A percentile compares a stretch with the other conserved stretches of the same genome.
Conservation (phyloP, 495 filamentous ascomycete species). For the Xylaria cubensis region DNA sequence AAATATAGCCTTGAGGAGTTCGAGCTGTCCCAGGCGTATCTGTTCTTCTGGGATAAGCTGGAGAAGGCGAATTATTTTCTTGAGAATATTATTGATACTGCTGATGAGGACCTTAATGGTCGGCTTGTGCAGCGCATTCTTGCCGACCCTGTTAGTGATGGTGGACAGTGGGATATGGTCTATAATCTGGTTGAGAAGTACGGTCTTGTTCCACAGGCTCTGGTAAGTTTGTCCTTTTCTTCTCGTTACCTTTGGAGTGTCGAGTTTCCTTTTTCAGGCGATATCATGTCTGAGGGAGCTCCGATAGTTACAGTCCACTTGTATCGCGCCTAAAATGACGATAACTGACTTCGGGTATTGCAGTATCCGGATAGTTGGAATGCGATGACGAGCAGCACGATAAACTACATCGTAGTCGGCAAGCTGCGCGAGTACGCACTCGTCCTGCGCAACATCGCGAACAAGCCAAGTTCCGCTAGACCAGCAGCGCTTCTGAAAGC, state of each 20-base stretch:
- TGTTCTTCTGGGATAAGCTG: constrained; percentile 96
- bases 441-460: constrained; percentile 61
- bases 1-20: constrained; percentile 75
- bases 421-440: constrained; percentile 88
- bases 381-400: constrained; percentile 68
- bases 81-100: constrained; percentile 78
- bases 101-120: constrained; percentile 68
- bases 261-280: background rate
- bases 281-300: no score
- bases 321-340: background rate
- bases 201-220: constrained; percentile 76
- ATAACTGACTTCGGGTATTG: background rate
- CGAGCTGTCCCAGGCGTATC: constrained; percentile 83
- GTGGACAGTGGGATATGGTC: constrained; percentile 94
- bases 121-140: constrained; percentile 73
- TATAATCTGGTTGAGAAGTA: constrained; percentile 87
- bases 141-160: constrained; percentile 72
- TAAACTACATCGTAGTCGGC: constrained; percentile 78
- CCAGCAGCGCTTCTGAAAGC: constrained; percentile 46
- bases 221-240: constrained; percentile 37
- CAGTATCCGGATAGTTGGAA: constrained; percentile 79
- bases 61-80: constrained; percentile 92
- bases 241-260: background rate
- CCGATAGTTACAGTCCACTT: background rate
- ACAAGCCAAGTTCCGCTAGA: no score